phyloP scores from a whole-genome alignment of 2,329 filamentous ascomycete species.

The Elsinoe australis region DNA sequence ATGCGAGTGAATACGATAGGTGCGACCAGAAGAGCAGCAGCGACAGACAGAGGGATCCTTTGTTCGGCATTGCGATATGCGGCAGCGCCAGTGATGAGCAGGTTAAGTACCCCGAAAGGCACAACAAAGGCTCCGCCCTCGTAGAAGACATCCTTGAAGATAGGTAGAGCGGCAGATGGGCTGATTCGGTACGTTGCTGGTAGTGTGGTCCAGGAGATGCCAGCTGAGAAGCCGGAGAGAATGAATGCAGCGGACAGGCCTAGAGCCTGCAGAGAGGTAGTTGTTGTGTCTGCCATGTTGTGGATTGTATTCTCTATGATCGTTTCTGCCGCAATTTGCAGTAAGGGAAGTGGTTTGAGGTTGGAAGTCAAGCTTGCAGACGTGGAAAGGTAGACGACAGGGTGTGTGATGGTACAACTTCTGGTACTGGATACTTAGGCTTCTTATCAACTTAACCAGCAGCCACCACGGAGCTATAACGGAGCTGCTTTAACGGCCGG shows the following conservation, averaged over 20 bases:
- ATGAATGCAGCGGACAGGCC: conserved; percentile 2
- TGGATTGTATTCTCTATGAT: not conserved
- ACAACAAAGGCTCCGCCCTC: not conserved
- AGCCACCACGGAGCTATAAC: too few relatives aligned
- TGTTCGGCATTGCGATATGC: conserved; percentile 8
- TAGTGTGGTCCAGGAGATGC: conserved; percentile 4
- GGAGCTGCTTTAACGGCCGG: too few relatives aligned
- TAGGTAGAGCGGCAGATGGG: not conserved
- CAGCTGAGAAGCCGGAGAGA: not conserved
- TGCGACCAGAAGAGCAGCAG: not conserved
- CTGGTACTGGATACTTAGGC: too few relatives aligned
- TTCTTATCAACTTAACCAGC: too few relatives aligned
- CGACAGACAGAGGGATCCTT: not conserved
- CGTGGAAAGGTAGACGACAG: too few relatives aligned
- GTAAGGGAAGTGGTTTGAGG: too few relatives aligned
- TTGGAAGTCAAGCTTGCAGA: not conserved
- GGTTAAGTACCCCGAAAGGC: not conserved
- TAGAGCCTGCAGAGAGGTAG: not conserved
- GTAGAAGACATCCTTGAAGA: conserved; percentile 4
- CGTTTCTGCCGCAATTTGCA: not conserved
- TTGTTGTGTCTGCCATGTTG: conserved; percentile 4
- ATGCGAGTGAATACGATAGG: not conserved
- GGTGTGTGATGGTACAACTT: too few relatives aligned
- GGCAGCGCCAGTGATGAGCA: not conserved
- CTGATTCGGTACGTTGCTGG: not conserved